These are phyloP conservation scores for Paraphaeosphaeria minitans DNA, from an alignment of 2,329 filamentous ascomycete genomes.

Conservation along the genomic window DNA sequence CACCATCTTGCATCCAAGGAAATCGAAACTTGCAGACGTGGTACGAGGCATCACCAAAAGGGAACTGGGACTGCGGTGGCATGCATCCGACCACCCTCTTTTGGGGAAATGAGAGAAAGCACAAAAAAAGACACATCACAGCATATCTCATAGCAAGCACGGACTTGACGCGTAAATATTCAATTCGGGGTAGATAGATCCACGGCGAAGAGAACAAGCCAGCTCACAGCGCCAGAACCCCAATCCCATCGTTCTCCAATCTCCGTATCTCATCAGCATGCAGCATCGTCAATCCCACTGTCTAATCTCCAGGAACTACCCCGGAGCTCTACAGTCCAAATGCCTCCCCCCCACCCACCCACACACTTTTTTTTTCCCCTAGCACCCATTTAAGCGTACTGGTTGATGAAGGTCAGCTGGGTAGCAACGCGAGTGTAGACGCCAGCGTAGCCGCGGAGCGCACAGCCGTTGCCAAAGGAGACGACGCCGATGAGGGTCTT, in stretches of 20 bases:
- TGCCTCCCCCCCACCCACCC: no score
- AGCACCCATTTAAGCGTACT: slow-evolving; percentile 1
- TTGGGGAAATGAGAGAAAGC: no score
- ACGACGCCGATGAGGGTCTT: slow-evolving; percentile 14
- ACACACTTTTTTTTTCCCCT: neutral
- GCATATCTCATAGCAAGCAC: neutral
- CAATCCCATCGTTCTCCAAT: neutral
- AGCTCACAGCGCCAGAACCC: neutral
- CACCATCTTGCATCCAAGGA: no score
- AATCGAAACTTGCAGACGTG: no score
- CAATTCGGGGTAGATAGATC: neutral
- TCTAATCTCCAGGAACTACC: neutral
- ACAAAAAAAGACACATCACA: no score
- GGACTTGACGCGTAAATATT: neutral
- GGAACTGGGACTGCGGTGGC: no score
- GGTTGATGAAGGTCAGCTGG: slow-evolving; percentile 6
- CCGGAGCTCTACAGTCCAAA: neutral
- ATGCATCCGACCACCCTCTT: no score
- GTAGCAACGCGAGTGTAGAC: slow-evolving; percentile 12
- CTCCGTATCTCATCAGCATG: neutral
- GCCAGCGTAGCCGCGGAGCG: slow-evolving; percentile 8
- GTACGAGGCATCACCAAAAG: no score
- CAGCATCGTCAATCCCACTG: neutral
- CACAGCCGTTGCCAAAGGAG: slow-evolving; percentile 14
- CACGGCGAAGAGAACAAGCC: neutral